Evolutionary conservation across 805 yeast species (phyloP).

Genomic region (Ogataea paradorogensis): DNA sequence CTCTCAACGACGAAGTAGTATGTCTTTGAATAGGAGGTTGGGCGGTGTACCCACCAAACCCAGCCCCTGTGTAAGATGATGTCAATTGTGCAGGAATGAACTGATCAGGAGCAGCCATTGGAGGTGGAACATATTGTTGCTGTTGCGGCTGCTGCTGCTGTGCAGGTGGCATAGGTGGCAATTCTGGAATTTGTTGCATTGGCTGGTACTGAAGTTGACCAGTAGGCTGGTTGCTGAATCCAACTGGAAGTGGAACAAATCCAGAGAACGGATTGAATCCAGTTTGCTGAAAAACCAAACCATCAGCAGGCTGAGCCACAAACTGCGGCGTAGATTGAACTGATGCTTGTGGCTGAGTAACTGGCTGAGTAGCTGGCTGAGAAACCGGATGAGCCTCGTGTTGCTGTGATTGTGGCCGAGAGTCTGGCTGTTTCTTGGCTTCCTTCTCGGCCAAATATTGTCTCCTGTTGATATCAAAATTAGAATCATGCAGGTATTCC

Average conservation of each 20-base stretch:
- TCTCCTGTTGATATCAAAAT: constrained; percentile 73
- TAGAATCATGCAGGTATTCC: constrained; percentile 84
- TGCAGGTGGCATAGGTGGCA: not conserved
- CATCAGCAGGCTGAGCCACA: constrained; percentile 11
- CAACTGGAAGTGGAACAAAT: constrained; percentile 8
- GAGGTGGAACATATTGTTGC: constrained; percentile 15
- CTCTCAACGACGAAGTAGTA: constrained; percentile 17
- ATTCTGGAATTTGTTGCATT: constrained; percentile 10
- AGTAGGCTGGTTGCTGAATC: constrained; percentile 2
- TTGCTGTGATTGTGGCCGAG: constrained; percentile 5
- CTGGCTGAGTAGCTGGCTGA: constrained; percentile 9
- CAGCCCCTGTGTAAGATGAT: constrained; percentile 45
- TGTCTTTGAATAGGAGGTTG: constrained; percentile 26
- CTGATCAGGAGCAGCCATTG: constrained; percentile 12
- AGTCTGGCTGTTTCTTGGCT: constrained; percentile 30
- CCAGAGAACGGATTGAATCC: constrained; percentile 29
- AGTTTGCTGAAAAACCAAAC: constrained; percentile 26
- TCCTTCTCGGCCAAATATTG: constrained; percentile 72
- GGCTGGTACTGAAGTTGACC: constrained; percentile 5
- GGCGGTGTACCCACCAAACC: constrained; percentile 52
- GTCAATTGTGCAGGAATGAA: constrained; percentile 7
- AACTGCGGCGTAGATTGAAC: constrained; percentile 8
- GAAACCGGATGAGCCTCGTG: constrained; percentile 12
- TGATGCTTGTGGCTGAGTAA: constrained; percentile 8
- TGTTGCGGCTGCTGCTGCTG: constrained; percentile 11